Evolutionary conservation across 2,329 filamentous ascomycete genomes (phyloP).

Genomic region (Chalaropsis ovoidea): DNA sequence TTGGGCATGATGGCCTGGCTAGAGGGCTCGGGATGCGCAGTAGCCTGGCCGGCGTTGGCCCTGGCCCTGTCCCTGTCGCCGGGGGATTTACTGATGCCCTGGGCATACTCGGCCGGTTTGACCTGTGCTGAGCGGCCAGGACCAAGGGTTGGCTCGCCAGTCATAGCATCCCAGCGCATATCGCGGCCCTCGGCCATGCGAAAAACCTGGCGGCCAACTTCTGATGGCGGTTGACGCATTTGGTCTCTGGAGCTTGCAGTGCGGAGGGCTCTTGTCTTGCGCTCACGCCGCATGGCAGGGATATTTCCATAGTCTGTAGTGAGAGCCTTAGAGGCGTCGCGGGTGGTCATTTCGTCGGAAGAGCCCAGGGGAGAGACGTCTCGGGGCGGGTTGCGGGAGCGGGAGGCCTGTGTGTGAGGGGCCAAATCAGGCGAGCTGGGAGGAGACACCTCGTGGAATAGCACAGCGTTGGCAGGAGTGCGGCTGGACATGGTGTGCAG

Average conservation of each 20-base stretch:
- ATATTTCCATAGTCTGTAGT: constrained; percentile 35
- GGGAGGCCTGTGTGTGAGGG: neutral
- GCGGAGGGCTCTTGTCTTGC: constrained; percentile 30
- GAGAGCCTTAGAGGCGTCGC: constrained; percentile 23
- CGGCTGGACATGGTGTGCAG: constrained; percentile 14
- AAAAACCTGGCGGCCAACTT: constrained; percentile 25
- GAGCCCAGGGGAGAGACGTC: constrained; percentile 48
- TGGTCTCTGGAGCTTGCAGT: constrained; percentile 35
- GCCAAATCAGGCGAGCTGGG: constrained; percentile 45
- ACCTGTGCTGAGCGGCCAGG: constrained; percentile 48
- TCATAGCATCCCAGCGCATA: constrained; percentile 54
- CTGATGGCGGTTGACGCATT: constrained; percentile 25
- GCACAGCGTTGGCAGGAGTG: neutral
- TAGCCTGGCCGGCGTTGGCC: neutral
- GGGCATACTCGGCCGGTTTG: constrained; percentile 43
- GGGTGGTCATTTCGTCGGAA: constrained; percentile 32
- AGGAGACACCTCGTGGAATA: constrained; percentile 41
- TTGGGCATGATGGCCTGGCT: neutral
- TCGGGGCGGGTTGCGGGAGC: neutral
- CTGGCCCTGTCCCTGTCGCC: neutral
- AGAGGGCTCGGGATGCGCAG: neutral
- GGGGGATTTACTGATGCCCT: constrained; percentile 30
- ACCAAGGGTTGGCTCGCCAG: constrained; percentile 53
- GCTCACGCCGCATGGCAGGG: constrained; percentile 43
- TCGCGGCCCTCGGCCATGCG: constrained; percentile 30